A percentile compares a stretch with the other conserved stretches of the same genome.
Conservation (phyloP, 2,329 filamentous ascomycete genomes). For the Fusarium scirpi region DNA sequence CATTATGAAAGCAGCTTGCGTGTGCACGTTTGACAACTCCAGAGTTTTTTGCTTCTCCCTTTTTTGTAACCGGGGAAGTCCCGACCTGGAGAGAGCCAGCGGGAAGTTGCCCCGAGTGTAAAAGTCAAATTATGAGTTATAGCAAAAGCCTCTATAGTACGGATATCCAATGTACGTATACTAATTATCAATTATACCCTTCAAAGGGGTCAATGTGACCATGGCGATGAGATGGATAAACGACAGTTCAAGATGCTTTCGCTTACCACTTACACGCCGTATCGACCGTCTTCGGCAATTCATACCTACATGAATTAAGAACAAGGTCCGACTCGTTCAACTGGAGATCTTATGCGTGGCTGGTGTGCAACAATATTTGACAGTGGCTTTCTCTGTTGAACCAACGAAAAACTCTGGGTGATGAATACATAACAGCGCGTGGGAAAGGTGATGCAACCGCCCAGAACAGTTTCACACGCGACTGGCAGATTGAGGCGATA, state of each 20-base stretch:
- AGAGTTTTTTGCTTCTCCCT: conserved; percentile 23
- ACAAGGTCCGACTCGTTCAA: conserved; percentile 12
- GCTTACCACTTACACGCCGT: conserved; percentile 29
- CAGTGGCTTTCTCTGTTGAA: conserved; percentile 8
- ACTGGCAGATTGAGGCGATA: conserved; percentile 28
- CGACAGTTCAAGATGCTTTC: conserved; percentile 29
- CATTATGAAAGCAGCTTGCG: conserved; percentile 34
- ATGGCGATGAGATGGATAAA: conserved; percentile 17
- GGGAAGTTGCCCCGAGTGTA: conserved; percentile 12
- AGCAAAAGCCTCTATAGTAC: not conserved
- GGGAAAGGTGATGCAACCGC: conserved; percentile 34
- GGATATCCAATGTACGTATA: no score
- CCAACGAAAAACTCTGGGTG: conserved; percentile 8
- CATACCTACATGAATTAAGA: conserved; percentile 14
- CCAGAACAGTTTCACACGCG: conserved; percentile 31
- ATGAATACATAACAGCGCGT: conserved; percentile 18
- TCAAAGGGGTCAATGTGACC: conserved; percentile 27
- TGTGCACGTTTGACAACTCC: conserved; percentile 34
- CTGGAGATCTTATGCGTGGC: conserved; percentile 17
- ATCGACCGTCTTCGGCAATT: conserved; percentile 25
- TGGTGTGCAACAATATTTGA: conserved; percentile 20
- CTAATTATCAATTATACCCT: not conserved
- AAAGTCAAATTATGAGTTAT: conserved; percentile 9
- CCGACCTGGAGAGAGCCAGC: conserved; percentile 14
- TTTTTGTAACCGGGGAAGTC: conserved; percentile 25